Evolutionary conservation across 495 filamentous ascomycete species (phyloP).

Genomic region (Lichenothelia convexa): DNA sequence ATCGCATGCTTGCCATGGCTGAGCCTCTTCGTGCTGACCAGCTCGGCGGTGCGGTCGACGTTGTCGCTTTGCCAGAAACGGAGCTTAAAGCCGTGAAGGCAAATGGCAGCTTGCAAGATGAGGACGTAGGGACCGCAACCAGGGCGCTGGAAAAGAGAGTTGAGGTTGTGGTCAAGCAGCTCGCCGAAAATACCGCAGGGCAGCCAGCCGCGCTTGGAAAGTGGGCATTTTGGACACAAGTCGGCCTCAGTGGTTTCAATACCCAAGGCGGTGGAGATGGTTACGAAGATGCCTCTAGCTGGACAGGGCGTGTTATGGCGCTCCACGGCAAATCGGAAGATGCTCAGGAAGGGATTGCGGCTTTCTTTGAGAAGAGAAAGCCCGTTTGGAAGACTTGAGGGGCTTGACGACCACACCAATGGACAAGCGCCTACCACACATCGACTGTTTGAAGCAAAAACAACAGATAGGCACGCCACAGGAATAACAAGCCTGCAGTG

Average conservation of each 20-base stretch:
- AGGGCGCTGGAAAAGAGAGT: conserved; percentile 1
- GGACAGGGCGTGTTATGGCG: conserved; percentile 6
- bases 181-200: conserved; percentile 1
- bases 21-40: conserved; percentile 4
- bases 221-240: conserved; percentile 8
- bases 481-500: too few relatives aligned
- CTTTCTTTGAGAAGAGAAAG: conserved; percentile 4
- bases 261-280: conserved; percentile 3
- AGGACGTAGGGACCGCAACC: not conserved
- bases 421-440: not conserved
- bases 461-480: not conserved
- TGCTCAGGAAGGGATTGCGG: conserved; percentile 3
- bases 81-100: too few relatives aligned
- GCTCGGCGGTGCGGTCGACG: conserved; percentile 5
- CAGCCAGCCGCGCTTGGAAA: conserved; percentile 5
- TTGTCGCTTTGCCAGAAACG: not conserved
- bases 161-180: not conserved
- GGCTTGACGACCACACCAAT: too few relatives aligned
- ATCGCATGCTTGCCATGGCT: conserved; percentile 6
- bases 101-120: too few relatives aligned
- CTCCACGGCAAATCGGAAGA: conserved; percentile 2
- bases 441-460: conserved; percentile 1
- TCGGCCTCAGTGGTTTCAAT: not conserved
- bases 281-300: conserved; percentile 5
- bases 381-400: conserved; percentile 6